phyloP scores from a whole-genome alignment of 192 early-diverging fungal species.

The Diversispora epigaea region DNA sequence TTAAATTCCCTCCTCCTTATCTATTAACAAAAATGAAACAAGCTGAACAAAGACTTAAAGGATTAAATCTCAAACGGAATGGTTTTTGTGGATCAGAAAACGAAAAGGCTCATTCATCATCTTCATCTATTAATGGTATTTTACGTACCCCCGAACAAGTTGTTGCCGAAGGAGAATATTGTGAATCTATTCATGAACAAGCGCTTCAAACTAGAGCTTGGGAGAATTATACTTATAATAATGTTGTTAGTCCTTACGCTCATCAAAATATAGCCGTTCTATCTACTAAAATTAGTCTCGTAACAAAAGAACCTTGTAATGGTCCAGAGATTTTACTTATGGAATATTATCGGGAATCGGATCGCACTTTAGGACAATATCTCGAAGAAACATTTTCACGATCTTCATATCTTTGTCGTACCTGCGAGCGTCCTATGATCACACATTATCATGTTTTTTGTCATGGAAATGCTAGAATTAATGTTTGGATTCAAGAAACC shows the following conservation, averaged over 20 bases:
- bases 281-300: slow-evolving; percentile 65
- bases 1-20: slow-evolving; percentile 84
- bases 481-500: slow-evolving; percentile 67
- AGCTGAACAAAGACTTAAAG: slow-evolving; percentile 40
- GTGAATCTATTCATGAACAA: slow-evolving; percentile 47
- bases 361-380: slow-evolving; percentile 87
- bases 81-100: slow-evolving; percentile 8
- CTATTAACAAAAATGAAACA: slow-evolving; percentile 65
- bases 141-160: slow-evolving; percentile 34
- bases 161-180: slow-evolving; percentile 44
- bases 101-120: slow-evolving; percentile 10
- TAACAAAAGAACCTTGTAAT: slow-evolving; percentile 62
- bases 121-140: slow-evolving; percentile 5
- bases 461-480: slow-evolving; percentile 77
- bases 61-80: not conserved
- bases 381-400: slow-evolving; percentile 80
- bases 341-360: slow-evolving; percentile 78
- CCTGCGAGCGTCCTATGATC: slow-evolving; percentile 76
- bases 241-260: slow-evolving; percentile 63
- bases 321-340: slow-evolving; percentile 77
- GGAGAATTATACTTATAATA: slow-evolving; percentile 57
- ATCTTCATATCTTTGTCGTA: slow-evolving; percentile 62
- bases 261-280: slow-evolving; percentile 77
- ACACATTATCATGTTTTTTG: slow-evolving; percentile 86
- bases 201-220: slow-evolving; percentile 48